These are phyloP conservation scores for Parathielavia hyrcaniae DNA, from an alignment of 495 filamentous ascomycete species.

Conservation along the genomic window DNA sequence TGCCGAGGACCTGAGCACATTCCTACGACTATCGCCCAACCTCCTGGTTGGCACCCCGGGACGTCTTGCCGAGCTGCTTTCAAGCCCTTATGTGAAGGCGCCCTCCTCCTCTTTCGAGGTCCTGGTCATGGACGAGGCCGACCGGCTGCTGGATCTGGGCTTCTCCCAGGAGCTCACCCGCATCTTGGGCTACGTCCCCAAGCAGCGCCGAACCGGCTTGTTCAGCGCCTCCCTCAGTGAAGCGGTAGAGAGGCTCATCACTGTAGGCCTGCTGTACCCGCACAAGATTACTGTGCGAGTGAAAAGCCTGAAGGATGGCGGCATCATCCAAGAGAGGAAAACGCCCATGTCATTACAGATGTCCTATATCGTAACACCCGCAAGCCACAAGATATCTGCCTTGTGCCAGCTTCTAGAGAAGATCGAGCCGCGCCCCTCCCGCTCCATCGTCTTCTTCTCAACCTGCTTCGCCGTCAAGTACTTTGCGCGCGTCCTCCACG, in stretches of 20 bases:
- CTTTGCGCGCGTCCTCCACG: conserved; percentile 67
- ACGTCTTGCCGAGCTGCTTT: conserved; percentile 77
- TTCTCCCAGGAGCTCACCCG: conserved; percentile 85
- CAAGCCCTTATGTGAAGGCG: conserved; percentile 84
- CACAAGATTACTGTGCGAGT: conserved; percentile 92
- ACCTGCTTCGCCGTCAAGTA: conserved; percentile 96
- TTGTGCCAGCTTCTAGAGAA: conserved; percentile 63
- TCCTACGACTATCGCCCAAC: conserved; percentile 75
- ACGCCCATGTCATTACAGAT: conserved; percentile 88
- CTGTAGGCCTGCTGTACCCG: conserved; percentile 86
- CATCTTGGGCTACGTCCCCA: conserved; percentile 78
- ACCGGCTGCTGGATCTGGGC: conserved; percentile 86
- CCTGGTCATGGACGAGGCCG: conserved; percentile 90
- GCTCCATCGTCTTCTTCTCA: conserved; percentile 89
- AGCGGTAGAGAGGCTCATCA: conserved; percentile 83
- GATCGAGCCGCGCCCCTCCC: conserved; percentile 65
- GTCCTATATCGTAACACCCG: conserved; percentile 70
- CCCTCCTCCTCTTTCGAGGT: conserved; percentile 83
- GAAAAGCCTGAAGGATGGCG: conserved; percentile 52
- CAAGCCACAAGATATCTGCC: conserved; percentile 69
- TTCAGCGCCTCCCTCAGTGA: conserved; percentile 93
- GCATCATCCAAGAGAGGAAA: conserved; percentile 69
- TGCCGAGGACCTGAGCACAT: conserved; percentile 74
- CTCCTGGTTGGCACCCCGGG: conserved; percentile 85
- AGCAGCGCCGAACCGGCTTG: conserved; percentile 86